Percentiles rank a stretch among this genome's conserved stretches.
These are phyloP conservation scores for Lolium rigidum DNA, from an alignment of 176 grass and related monocot species.

Conservation along the genomic window DNA sequence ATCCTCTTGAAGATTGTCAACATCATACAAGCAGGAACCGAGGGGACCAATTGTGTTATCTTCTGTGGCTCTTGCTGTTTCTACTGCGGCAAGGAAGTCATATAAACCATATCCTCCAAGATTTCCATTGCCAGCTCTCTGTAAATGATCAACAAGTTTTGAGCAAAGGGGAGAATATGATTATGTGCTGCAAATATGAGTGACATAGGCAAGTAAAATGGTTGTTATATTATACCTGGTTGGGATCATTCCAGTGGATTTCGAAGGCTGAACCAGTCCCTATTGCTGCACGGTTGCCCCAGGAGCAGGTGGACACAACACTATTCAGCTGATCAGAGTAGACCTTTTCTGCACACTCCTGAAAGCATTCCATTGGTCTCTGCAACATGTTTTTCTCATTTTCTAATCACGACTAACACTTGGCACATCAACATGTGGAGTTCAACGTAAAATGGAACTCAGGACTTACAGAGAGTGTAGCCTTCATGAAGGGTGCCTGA, in stretches of 20 bases:
- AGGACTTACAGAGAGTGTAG: conserved; percentile 62
- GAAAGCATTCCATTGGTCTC: conserved; percentile 62
- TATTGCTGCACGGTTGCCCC: conserved; percentile 58
- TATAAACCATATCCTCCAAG: conserved; percentile 54
- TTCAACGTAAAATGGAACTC: conserved; percentile 18
- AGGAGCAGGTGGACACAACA: conserved; percentile 70
- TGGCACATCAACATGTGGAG: conserved; percentile 4
- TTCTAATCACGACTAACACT: conserved; percentile 2
- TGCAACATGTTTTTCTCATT: conserved; percentile 40
- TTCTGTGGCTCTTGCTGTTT: conserved; percentile 38
- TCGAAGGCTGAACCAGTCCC: conserved; percentile 65
- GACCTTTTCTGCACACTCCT: conserved; percentile 62
- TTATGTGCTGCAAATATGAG: not conserved
- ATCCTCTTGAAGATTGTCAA: conserved; percentile 54
- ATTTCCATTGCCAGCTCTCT: conserved; percentile 41
- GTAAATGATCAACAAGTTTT: conserved; percentile 24
- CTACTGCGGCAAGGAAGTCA: conserved; percentile 54
- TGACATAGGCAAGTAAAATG: conserved; percentile 28
- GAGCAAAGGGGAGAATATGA: not conserved
- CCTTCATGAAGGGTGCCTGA: conserved; percentile 64
- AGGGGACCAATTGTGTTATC: conserved; percentile 24
- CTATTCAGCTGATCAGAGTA: conserved; percentile 56
- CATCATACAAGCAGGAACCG: conserved; percentile 49
- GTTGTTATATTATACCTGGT: not conserved
- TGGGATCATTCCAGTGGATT: conserved; percentile 64